Percentiles rank a stretch among this genome's conserved stretches.
Conservation (phyloP, 2,329 filamentous ascomycete species). For the Diplodia mutila region DNA sequence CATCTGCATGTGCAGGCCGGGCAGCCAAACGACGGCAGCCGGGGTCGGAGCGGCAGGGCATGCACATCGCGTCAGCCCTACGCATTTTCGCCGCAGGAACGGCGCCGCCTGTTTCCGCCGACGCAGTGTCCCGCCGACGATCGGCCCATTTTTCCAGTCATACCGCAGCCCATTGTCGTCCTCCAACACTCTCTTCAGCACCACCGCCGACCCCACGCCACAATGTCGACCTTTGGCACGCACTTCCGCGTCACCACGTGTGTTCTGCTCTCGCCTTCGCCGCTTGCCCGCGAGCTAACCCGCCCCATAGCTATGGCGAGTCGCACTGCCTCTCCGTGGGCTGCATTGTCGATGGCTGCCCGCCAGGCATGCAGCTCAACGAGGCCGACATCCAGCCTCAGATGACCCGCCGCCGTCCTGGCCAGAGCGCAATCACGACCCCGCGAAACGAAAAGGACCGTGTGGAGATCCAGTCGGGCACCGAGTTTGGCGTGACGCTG, state of each 20-base stretch:
- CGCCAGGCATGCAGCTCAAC: constrained; percentile 82
- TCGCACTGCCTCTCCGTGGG: constrained; percentile 92
- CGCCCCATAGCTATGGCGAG: constrained; percentile 67
- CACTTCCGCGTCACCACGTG: constrained; percentile 84
- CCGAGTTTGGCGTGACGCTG: constrained; percentile 84
- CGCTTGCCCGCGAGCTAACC: constrained; percentile 28
- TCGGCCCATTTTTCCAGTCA: constrained; percentile 23
- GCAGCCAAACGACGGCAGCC: not conserved
- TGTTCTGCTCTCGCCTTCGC: constrained; percentile 37
- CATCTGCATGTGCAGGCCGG: not conserved
- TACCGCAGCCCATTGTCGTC: constrained; percentile 7
- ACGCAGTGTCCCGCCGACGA: constrained; percentile 15
- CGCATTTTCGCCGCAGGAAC: constrained; percentile 7
- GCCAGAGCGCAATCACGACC: constrained; percentile 87
- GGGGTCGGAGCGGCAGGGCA: not conserved
- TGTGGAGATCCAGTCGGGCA: constrained; percentile 91
- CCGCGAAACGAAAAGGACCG: constrained; percentile 90
- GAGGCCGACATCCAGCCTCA: constrained; percentile 92
- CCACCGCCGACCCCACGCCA: not conserved
- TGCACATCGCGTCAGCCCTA: constrained; percentile 11
- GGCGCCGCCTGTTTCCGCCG: not conserved
- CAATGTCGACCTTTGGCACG: constrained; percentile 86
- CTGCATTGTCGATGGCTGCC: constrained; percentile 91
- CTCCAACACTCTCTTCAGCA: not conserved
- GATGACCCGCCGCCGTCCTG: constrained; percentile 86